Percentiles rank a stretch among this genome's conserved stretches.
phyloP scores from a whole-genome alignment of 495 filamentous ascomycete species.

The Aspergillus kassunensis region DNA sequence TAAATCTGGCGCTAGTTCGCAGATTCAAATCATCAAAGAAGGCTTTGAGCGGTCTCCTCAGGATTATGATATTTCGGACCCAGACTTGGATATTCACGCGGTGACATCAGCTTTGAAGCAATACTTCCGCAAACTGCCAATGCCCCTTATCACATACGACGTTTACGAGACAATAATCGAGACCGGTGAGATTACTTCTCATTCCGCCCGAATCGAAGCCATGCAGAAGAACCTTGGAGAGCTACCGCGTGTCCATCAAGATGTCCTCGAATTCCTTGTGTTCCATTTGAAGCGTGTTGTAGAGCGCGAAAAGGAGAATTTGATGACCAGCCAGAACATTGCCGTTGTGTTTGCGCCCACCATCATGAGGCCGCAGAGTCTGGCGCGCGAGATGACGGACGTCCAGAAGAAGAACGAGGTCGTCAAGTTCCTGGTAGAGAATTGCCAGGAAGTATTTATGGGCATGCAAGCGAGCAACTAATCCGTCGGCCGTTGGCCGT shows the following conservation, averaged over 20 bases:
- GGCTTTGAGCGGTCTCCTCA: slow-evolving; percentile 74
- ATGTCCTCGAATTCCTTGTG: slow-evolving; percentile 88
- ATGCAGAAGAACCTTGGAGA: slow-evolving; percentile 67
- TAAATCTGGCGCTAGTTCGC: slow-evolving; percentile 87
- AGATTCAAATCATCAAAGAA: slow-evolving; percentile 80
- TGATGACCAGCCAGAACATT: slow-evolving; percentile 92
- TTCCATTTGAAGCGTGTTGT: slow-evolving; percentile 93
- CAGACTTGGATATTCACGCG: slow-evolving; percentile 89
- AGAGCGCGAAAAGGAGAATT: slow-evolving; percentile 73
- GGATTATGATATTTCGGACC: slow-evolving; percentile 87
- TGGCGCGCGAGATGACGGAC: slow-evolving; percentile 94
- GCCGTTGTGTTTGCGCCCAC: slow-evolving; percentile 98
- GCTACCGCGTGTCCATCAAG: slow-evolving; percentile 76
- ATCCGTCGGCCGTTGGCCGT: neutral
- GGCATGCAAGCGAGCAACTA: slow-evolving; percentile 32
- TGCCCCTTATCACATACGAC: slow-evolving; percentile 86
- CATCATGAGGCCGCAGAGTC: slow-evolving; percentile 82
- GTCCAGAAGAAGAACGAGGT: slow-evolving; percentile 88
- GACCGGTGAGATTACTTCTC: slow-evolving; percentile 43
- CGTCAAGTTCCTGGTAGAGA: slow-evolving; percentile 85
- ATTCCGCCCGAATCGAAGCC: slow-evolving; percentile 53
- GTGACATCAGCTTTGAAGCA: slow-evolving; percentile 96
- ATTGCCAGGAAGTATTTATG: slow-evolving; percentile 74
- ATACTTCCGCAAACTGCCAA: slow-evolving; percentile 93
- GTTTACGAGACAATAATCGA: slow-evolving; percentile 89